Percentiles rank a stretch among this genome's conserved stretches.
Conservation (phyloP, 306 rosid species). For the Cucumis melo region DNA sequence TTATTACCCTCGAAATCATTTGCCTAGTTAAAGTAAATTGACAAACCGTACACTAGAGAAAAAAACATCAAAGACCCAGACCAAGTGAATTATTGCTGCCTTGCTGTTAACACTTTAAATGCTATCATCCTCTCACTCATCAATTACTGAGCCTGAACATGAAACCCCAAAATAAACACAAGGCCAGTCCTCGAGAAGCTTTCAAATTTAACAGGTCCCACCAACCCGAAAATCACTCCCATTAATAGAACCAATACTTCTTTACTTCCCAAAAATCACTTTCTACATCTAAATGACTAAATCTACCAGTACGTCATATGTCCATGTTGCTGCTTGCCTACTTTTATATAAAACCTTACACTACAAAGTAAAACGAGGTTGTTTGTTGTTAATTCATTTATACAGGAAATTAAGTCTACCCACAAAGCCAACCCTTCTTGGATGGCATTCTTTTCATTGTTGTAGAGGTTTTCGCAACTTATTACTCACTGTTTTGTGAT, state of each 20-base stretch:
- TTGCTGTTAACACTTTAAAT: background rate
- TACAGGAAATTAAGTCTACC: background rate
- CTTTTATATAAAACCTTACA: background rate
- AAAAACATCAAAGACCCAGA: background rate
- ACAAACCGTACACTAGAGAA: background rate
- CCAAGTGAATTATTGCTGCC: constrained; percentile 1
- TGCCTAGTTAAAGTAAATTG: background rate
- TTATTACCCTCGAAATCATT: background rate
- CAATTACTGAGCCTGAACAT: background rate
- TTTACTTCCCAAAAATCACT: background rate
- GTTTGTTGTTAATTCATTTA: background rate
- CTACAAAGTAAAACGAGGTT: background rate
- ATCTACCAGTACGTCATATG: background rate
- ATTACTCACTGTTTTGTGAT: constrained; percentile 64
- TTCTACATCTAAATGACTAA: background rate
- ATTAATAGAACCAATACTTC: background rate
- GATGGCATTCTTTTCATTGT: background rate
- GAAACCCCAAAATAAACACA: background rate
- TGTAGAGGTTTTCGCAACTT: background rate
- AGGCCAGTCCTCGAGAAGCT: background rate
- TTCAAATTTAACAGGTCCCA: background rate
- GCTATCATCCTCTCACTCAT: background rate
- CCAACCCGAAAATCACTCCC: background rate
- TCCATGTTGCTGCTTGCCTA: background rate
- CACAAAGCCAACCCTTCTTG: constrained; percentile 3